Conservation (phyloP, 2,329 filamentous ascomycete species). For the Neurospora sp. region DNA sequence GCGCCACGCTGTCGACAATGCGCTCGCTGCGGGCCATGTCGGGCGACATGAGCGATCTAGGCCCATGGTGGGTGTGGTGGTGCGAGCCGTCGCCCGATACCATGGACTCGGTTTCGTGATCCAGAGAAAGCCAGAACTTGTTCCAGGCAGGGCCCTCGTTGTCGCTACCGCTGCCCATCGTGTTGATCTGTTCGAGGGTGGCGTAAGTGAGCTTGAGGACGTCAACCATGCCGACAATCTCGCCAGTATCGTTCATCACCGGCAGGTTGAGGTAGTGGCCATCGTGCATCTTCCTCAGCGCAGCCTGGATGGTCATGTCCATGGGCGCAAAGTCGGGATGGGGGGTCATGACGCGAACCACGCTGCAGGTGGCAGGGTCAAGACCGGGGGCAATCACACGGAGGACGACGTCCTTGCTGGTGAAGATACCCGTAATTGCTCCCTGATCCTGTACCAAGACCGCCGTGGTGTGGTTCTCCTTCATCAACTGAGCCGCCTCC, state of each 20-base stretch:
- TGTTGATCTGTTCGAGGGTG: conserved; percentile 94
- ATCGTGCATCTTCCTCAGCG: conserved; percentile 98
- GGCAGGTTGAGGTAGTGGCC: conserved; percentile 97
- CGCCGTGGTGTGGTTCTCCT: conserved; percentile 96
- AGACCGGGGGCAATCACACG: conserved; percentile 95
- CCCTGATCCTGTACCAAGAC: conserved; percentile 94
- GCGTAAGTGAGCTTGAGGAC: conserved; percentile 97
- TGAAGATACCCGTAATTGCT: conserved; percentile 97
- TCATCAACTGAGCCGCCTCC: conserved; percentile 93
- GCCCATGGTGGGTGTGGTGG: conserved; percentile 57
- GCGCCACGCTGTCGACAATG: conserved; percentile 75
- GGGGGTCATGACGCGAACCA: conserved; percentile 97
- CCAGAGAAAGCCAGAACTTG: conserved; percentile 97
- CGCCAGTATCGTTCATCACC: conserved; percentile 93
- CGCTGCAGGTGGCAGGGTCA: conserved; percentile 89
- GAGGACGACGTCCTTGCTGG: conserved; percentile 96
- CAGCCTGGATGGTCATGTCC: conserved; percentile 98
- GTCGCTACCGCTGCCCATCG: conserved; percentile 70
- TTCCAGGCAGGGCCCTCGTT: conserved; percentile 97
- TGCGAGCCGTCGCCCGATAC: conserved; percentile 84
- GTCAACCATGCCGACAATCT: conserved; percentile 99
- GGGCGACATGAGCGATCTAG: conserved; percentile 73
- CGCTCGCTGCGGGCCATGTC: conserved; percentile 59
- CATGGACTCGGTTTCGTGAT: conserved; percentile 92
- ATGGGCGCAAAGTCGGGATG: conserved; percentile 97